Base-by-base conservation (phyloP, 176 grass and related monocot species). In the Triticum urartu region DNA sequence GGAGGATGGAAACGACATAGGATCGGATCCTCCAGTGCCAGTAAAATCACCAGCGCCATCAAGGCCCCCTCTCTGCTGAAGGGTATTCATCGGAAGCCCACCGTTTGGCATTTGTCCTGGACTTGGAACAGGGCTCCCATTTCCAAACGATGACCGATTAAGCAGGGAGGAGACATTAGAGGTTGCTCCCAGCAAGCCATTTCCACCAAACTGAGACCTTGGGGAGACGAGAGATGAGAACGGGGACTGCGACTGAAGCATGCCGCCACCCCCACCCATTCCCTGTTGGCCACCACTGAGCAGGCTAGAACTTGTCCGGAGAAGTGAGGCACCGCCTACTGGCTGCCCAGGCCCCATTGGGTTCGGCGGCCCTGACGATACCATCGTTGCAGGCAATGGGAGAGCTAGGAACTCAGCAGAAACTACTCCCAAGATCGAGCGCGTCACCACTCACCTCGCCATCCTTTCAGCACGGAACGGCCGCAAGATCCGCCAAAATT, bases 91-190 rank as follows among this genome's bases (percentile, higher is more conserved):
- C 15, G 62, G 91, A 84, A 85, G 79, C n/a, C 40, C 84, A 21
- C 82, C 78, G 11, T 91, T 86, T 35, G 85, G 87, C 48, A 90
- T 88, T 35, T 61, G 63, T 24, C 88, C 93, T 6, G 78, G 84
- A 56, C 93, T 84, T 6, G 68, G 87, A 36, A 65, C 24, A 84
- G 85, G 78, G 3, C 84, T 89, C 3, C 88, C 94, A 63, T 91
- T 84, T 63, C 89, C 85, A 66, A 73, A 90, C 4, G 95, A 78
- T 10, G 74, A 83, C 22, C 92, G 83, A 83, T 93, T 96, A 14
- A 99, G 87, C 64, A 97, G 90, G 13, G 94, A 80, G 7, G 97
- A 85, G n/a, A 91, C 92, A 78, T 89, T 99, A 11, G 97, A 88
- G 30, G 85, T 79, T 11, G 87, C 89, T 28, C 90, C 97, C 9